A percentile compares a stretch with the other conserved stretches of the same genome.
Evolutionary conservation across 305 asterid genomes (phyloP).

Genomic region (Fraxinus platypoda): DNA sequence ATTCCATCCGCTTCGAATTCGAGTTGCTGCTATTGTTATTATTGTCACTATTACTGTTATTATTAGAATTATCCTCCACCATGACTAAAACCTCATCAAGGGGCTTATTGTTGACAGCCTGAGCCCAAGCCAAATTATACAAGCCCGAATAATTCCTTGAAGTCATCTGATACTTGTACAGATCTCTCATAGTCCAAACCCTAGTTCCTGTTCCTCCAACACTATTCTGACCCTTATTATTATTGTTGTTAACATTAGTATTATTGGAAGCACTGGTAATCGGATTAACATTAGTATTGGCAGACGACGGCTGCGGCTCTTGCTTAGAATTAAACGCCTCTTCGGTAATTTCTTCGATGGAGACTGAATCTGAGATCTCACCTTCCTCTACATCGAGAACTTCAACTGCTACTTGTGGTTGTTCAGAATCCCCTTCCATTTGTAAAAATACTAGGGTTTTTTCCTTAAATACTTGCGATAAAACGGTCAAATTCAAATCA

Average conservation of each 20-base stretch:
- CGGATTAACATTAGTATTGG: constrained; percentile 26
- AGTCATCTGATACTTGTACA: constrained; percentile 61
- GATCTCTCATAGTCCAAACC: constrained; percentile 84
- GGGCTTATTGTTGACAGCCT: constrained; percentile 91
- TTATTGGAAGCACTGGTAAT: constrained; percentile 22
- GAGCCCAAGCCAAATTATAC: constrained; percentile 93
- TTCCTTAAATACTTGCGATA: constrained; percentile 20
- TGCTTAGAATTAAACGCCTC: constrained; percentile 54
- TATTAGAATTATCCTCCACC: constrained; percentile 46
- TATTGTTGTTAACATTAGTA: constrained; percentile 22
- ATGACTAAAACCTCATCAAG: constrained; percentile 67
- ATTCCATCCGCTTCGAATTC: constrained; percentile 19
- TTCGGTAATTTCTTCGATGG: constrained; percentile 72
- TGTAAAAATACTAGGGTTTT: constrained; percentile 27
- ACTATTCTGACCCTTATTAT: constrained; percentile 9
- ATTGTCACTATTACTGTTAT: constrained; percentile 28
- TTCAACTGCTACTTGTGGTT: constrained; percentile 30
- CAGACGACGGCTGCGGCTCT: constrained; percentile 26
- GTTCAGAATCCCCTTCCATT: constrained; percentile 57
- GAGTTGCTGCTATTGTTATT: constrained; percentile 26
- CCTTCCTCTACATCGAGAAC: constrained; percentile 80
- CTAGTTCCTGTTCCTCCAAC: constrained; percentile 45
- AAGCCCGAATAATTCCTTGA: constrained; percentile 60
- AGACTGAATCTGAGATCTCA: constrained; percentile 89
- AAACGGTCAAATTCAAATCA: constrained; percentile 34